Conservation (phyloP, 2,329 filamentous ascomycete genomes). For the Tolypocladium inflatum region DNA sequence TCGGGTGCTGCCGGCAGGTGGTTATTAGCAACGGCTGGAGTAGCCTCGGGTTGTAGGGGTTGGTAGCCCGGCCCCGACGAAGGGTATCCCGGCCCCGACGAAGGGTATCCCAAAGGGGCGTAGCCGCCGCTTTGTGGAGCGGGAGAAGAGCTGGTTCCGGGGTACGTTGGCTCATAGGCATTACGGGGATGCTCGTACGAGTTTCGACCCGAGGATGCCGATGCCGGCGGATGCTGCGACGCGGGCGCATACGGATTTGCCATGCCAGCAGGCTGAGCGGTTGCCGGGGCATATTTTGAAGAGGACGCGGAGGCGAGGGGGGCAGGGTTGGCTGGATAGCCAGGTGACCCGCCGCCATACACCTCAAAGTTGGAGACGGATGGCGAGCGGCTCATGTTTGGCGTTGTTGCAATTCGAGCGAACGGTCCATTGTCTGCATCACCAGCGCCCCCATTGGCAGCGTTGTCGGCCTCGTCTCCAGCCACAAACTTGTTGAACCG, state of each 20-base stretch:
- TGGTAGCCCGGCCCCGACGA: slow-evolving; percentile 15
- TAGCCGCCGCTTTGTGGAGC: slow-evolving; percentile 9
- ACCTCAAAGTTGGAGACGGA: slow-evolving; percentile 64
- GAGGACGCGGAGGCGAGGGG: slow-evolving; percentile 23
- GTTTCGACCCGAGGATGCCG: slow-evolving; percentile 16
- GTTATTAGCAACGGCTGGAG: not conserved
- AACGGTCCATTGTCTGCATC: slow-evolving; percentile 68
- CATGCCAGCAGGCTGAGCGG: slow-evolving; percentile 7
- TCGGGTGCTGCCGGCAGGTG: not conserved
- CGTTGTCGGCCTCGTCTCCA: slow-evolving; percentile 81
- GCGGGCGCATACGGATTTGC: slow-evolving; percentile 23
- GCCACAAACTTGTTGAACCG: slow-evolving; percentile 95
- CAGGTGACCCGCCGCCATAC: slow-evolving; percentile 48
- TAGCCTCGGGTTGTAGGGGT: slow-evolving; percentile 4
- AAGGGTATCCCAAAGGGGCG: slow-evolving; percentile 7
- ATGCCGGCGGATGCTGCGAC: slow-evolving; percentile 40
- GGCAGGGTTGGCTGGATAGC: slow-evolving; percentile 17
- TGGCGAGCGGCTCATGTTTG: slow-evolving; percentile 63
- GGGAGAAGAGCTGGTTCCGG: slow-evolving; percentile 7
- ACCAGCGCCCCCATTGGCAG: slow-evolving; percentile 50
- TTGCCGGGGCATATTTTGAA: slow-evolving; percentile 28
- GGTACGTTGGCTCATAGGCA: slow-evolving; percentile 26
- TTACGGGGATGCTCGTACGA: slow-evolving; percentile 20
- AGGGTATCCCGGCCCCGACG: slow-evolving; percentile 3
- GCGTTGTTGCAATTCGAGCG: slow-evolving; percentile 65